These are phyloP conservation scores for Torrubiellomyces zombiae DNA, from an alignment of 2,329 filamentous ascomycete genomes.

Conservation along the genomic window DNA sequence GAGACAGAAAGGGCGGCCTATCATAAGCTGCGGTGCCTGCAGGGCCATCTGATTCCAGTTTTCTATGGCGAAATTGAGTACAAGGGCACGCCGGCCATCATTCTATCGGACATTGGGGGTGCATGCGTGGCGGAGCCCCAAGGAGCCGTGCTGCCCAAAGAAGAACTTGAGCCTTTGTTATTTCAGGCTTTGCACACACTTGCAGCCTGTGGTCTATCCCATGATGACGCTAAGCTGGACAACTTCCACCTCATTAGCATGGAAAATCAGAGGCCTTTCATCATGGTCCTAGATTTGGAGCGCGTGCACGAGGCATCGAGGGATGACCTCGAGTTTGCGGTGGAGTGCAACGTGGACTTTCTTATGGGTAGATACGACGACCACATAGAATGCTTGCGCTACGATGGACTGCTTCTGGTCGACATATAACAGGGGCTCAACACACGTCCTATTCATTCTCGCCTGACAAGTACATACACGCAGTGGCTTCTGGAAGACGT, in stretches of 20 bases:
- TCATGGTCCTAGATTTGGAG: conserved; percentile 9
- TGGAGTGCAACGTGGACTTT: conserved; percentile 1
- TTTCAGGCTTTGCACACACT: conserved; percentile 10
- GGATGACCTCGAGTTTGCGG: conserved; percentile 4
- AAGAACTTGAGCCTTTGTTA: conserved; percentile 10
- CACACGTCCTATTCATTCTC: no score
- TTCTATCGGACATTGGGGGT: conserved; percentile 11
- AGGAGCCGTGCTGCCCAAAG: conserved; percentile 6
- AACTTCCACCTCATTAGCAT: conserved; percentile 7
- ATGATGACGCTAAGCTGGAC: conserved; percentile 9
- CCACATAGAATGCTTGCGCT: conserved; percentile 2
- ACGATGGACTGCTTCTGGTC: conserved; percentile 2
- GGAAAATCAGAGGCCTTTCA: conserved; percentile 5
- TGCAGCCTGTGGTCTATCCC: conserved; percentile 5
- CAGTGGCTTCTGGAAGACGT: no score
- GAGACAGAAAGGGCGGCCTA: conserved; percentile 9
- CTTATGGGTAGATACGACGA: conserved; percentile 1
- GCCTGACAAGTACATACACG: no score
- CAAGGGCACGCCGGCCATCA: conserved; percentile 7
- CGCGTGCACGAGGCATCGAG: conserved; percentile 4
- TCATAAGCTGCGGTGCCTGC: conserved; percentile 7
- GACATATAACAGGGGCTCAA: no score
- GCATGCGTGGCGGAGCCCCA: conserved; percentile 6
- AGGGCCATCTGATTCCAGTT: conserved; percentile 9
- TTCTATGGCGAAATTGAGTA: conserved; percentile 8